A percentile compares a stretch with the other conserved stretches of the same genome.
These are phyloP conservation scores for Alternaria metachromatica DNA, from an alignment of 2,329 filamentous ascomycete species.

Conservation along the genomic window DNA sequence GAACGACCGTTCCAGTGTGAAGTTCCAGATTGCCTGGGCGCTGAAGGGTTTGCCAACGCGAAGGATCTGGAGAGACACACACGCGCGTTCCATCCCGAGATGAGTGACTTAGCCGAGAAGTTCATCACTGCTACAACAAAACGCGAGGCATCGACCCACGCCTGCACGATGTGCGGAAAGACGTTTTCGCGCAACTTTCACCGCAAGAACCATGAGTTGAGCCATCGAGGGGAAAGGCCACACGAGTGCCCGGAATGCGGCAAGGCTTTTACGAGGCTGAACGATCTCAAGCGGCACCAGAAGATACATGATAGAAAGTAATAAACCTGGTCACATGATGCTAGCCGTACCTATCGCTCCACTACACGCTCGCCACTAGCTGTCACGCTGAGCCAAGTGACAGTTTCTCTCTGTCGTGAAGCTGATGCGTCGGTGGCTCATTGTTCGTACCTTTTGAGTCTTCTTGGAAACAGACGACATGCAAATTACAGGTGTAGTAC, in stretches of 20 bases:
- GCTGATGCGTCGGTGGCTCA: no score
- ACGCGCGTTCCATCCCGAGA: conserved; percentile 34
- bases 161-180: conserved; percentile 48
- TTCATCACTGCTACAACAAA: conserved; percentile 23
- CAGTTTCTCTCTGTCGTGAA: no score
- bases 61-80: conserved; percentile 45
- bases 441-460: no score
- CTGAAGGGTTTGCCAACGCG: conserved; percentile 50
- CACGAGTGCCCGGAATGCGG: conserved; percentile 36
- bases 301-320: conserved; percentile 32
- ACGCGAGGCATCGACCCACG: conserved; percentile 27
- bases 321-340: no score
- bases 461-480: no score
- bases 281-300: conserved; percentile 32
- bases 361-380: no score
- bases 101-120: conserved; percentile 26
- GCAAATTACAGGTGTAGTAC: no score
- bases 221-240: conserved; percentile 42
- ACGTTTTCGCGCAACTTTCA: conserved; percentile 50
- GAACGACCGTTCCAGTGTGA: conserved; percentile 51
- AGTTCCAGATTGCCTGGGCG: conserved; percentile 43
- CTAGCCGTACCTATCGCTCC: no score
- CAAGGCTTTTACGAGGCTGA: conserved; percentile 32
- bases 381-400: no score
- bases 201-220: conserved; percentile 45